Evolutionary conservation across 352 stramenopile genomes (phyloP).

Genomic region (Peronospora destructor): DNA sequence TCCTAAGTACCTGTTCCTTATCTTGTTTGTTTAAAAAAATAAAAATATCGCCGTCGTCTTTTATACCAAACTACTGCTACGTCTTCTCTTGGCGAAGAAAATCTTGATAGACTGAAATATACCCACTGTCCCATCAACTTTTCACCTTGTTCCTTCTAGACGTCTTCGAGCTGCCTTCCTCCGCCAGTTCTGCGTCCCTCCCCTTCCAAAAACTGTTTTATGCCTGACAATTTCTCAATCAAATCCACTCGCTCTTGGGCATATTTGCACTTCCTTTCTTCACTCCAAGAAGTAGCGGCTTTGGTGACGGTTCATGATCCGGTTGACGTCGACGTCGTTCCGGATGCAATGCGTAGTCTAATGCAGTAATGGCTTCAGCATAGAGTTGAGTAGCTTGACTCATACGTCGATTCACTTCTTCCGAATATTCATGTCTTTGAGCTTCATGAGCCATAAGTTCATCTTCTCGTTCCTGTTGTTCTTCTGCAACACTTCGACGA

Average conservation of each 20-base stretch:
- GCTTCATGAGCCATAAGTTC: constrained; percentile 25
- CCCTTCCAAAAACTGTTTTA: constrained; percentile 3
- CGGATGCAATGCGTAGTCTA: constrained; percentile 47
- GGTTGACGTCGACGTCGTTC: constrained; percentile 27
- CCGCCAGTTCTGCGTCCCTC: constrained; percentile 12
- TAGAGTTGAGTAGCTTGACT: constrained; percentile 53
- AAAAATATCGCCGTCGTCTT: constrained; percentile 35
- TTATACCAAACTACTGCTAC: constrained; percentile 34
- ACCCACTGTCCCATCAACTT: constrained; percentile 1
- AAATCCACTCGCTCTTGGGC: constrained; percentile 50
- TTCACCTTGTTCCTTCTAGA: background rate
- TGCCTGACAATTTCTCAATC: constrained; percentile 3
- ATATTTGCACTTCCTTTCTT: constrained; percentile 38
- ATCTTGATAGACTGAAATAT: constrained; percentile 15
- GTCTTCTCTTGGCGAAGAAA: constrained; percentile 21
- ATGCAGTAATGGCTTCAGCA: constrained; percentile 40
- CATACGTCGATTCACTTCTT: constrained; percentile 39
- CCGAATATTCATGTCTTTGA: constrained; percentile 31
- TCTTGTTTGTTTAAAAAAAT: constrained; percentile 19
- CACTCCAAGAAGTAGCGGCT: constrained; percentile 44
- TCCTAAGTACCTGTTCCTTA: constrained; percentile 23
- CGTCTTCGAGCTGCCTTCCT: constrained; percentile 17
- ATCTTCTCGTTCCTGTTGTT: constrained; percentile 28
- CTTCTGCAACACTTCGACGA: constrained; percentile 24
- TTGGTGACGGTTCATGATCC: constrained; percentile 28